Percentiles rank a stretch among this genome's conserved stretches.
Evolutionary conservation across 2,329 filamentous ascomycete species (phyloP).

Genomic region (Colletotrichum simmondsii): DNA sequence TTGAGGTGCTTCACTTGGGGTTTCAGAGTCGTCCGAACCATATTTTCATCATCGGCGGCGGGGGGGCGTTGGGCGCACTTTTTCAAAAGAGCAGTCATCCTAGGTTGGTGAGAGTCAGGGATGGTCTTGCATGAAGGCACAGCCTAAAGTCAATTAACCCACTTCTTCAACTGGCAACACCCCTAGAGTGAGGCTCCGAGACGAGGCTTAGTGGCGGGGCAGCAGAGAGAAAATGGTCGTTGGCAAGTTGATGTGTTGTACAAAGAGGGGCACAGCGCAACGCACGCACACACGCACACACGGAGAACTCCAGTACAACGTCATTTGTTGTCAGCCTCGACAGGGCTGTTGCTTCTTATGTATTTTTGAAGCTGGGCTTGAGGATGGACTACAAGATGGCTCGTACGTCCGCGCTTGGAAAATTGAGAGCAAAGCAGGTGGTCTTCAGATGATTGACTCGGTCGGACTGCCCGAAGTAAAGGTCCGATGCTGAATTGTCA

Average conservation of each 20-base stretch:
- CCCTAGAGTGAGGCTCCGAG: not conserved
- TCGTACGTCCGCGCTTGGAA: not conserved
- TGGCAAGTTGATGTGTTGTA: not conserved
- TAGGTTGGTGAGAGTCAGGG: not conserved
- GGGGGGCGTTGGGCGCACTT: no score
- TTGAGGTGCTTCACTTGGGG: slow-evolving; percentile 1
- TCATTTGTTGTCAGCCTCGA: not conserved
- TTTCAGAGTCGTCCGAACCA: slow-evolving; percentile 9
- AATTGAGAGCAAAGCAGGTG: not conserved
- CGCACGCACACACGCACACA: not conserved
- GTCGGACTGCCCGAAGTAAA: not conserved
- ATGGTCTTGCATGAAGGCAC: not conserved
- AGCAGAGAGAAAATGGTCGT: not conserved
- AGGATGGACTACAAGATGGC: not conserved
- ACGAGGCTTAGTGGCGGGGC: not conserved
- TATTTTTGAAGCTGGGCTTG: not conserved
- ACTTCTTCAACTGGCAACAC: not conserved
- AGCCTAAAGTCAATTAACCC: not conserved
- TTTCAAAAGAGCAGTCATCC: no score
- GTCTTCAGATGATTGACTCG: not conserved
- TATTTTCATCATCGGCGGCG: not conserved
- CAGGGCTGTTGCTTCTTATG: not conserved
- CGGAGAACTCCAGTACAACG: not conserved
- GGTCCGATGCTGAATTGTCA: not conserved
- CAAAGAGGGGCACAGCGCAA: not conserved